These are phyloP conservation scores for Sordariomycetes sp. DNA, from an alignment of 2,329 filamentous ascomycete species.

Conservation along the genomic window DNA sequence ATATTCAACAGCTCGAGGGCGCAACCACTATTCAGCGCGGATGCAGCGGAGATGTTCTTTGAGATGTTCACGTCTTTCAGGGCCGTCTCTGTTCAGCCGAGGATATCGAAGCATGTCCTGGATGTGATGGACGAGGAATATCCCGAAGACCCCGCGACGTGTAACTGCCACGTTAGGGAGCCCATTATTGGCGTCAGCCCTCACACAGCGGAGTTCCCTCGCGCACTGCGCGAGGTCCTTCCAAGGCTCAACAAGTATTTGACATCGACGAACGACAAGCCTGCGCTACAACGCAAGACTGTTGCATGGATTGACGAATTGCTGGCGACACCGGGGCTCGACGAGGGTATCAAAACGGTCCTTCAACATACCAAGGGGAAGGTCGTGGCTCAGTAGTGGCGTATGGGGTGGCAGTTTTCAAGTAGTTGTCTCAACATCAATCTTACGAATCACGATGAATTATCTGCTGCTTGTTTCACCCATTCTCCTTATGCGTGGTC, in stretches of 20 bases:
- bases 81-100: slow-evolving; percentile 52
- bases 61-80: slow-evolving; percentile 66
- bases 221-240: slow-evolving; percentile 58
- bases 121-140: slow-evolving; percentile 50
- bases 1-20: slow-evolving; percentile 83
- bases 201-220: slow-evolving; percentile 62
- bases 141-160: slow-evolving; percentile 52
- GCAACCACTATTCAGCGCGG: slow-evolving; percentile 59
- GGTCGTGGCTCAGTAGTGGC: slow-evolving; percentile 1
- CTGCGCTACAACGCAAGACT: slow-evolving; percentile 37
- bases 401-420: too few species aligned
- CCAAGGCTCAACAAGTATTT: slow-evolving; percentile 46
- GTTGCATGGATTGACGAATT: slow-evolving; percentile 45
- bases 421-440: too few species aligned
- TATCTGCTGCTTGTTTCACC: too few species aligned
- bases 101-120: slow-evolving; percentile 66
- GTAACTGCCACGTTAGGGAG: slow-evolving; percentile 62
- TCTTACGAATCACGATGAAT: too few species aligned
- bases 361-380: slow-evolving; percentile 38
- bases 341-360: slow-evolving; percentile 46
- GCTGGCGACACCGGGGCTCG: slow-evolving; percentile 38
- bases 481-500: too few species aligned
- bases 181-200: slow-evolving; percentile 58
- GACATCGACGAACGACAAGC: slow-evolving; percentile 34
- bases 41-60: slow-evolving; percentile 69